A percentile compares a stretch with the other conserved stretches of the same genome.
Conservation (phyloP, 192 early-diverging fungal genomes). For the Coemansia erecta region DNA sequence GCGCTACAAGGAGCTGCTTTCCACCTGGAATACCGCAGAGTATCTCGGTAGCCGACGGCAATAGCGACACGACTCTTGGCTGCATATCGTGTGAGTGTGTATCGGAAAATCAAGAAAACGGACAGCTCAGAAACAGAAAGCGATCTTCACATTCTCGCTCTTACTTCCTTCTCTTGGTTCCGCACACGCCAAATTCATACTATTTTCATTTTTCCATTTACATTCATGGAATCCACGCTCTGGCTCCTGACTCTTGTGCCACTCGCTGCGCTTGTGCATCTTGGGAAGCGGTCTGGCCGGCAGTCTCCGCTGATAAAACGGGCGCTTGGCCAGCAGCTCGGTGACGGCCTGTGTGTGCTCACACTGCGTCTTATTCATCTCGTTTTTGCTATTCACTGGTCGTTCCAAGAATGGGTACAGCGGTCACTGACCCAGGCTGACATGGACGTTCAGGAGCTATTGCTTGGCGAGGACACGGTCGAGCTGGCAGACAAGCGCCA, state of each 20-base stretch:
- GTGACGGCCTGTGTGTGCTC: constrained; percentile 26
- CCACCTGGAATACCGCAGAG: constrained; percentile 21
- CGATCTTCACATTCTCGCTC: no score
- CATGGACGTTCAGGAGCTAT: constrained; percentile 38
- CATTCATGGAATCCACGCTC: constrained; percentile 15
- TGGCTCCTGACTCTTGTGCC: constrained; percentile 23
- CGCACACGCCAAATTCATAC: background rate
- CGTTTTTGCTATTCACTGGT: constrained; percentile 31
- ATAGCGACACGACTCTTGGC: constrained; percentile 14
- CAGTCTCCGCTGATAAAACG: background rate
- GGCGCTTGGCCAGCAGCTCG: constrained; percentile 17
- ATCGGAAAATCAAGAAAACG: background rate
- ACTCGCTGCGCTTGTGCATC: constrained; percentile 25
- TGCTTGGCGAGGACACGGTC: constrained; percentile 32
- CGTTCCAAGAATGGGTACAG: constrained; percentile 49
- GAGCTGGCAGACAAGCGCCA: constrained; percentile 25
- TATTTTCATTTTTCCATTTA: background rate
- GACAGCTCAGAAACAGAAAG: background rate
- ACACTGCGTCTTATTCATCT: constrained; percentile 33
- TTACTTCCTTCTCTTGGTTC: background rate
- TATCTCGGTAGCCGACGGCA: constrained; percentile 18
- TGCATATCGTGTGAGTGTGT: background rate
- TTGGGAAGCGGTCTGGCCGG: constrained; percentile 8
- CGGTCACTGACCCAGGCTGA: constrained; percentile 31
- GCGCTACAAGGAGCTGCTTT: constrained; percentile 15